A percentile compares a stretch with the other conserved stretches of the same genome.
phyloP scores from a whole-genome alignment of 805 yeast species.

The Tetrapisispora taiwanensis region DNA sequence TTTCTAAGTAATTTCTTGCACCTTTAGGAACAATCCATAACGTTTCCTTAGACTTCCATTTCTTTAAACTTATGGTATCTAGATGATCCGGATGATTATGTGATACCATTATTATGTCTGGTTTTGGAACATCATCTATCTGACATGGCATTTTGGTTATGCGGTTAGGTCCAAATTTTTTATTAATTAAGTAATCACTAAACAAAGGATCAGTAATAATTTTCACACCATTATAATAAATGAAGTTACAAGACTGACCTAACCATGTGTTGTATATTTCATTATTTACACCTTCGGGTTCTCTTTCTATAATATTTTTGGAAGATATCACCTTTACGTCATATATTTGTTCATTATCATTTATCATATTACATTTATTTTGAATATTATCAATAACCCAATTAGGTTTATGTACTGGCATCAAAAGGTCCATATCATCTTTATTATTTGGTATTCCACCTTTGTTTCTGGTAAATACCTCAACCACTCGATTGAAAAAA shows the following conservation, averaged over 20 bases:
- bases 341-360: not conserved
- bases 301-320: not conserved
- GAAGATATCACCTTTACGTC: not conserved
- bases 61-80: constrained; percentile 49
- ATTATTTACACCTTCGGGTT: not conserved
- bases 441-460: constrained; percentile 47
- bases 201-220: constrained; percentile 83
- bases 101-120: constrained; percentile 69
- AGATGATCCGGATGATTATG: constrained; percentile 96
- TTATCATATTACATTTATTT: constrained; percentile 6
- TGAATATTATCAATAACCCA: constrained; percentile 30
- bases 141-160: constrained; percentile 68
- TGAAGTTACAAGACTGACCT: constrained; percentile 79
- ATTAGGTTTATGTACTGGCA: constrained; percentile 56
- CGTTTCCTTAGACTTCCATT: constrained; percentile 21
- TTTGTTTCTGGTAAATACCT: constrained; percentile 53
- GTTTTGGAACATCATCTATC: constrained; percentile 51
- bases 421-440: constrained; percentile 39
- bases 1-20: constrained; percentile 46
- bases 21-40: constrained; percentile 92
- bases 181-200: constrained; percentile 49
- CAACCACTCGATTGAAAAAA: constrained; percentile 58
- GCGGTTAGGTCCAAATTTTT: constrained; percentile 70
- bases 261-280: constrained; percentile 59
- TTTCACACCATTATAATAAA: constrained; percentile 62